Conservation (phyloP, 345 rosid genomes). For the Murraya koenigii region DNA sequence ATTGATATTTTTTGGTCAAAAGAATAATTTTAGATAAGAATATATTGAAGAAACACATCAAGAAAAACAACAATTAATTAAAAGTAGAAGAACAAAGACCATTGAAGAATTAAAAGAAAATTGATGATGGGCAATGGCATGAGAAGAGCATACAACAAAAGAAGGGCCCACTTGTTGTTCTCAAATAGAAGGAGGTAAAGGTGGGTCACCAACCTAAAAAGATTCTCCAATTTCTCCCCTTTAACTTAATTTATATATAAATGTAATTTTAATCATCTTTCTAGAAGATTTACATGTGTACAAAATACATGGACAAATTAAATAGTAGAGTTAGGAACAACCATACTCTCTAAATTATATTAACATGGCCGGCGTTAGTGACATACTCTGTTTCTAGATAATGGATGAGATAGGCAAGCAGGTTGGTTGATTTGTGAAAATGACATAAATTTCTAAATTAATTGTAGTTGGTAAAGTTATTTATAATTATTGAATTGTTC, state of each 20-base stretch:
- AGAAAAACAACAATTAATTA: not conserved
- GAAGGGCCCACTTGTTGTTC: not conserved
- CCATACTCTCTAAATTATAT: not conserved
- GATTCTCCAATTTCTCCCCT: constrained; percentile 10
- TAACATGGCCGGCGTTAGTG: constrained; percentile 21
- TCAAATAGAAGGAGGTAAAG: not conserved
- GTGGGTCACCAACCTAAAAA: constrained; percentile 16
- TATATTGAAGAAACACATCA: not conserved
- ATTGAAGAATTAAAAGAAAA: not conserved
- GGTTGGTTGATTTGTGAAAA: constrained; percentile 25
- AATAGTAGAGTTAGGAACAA: constrained; percentile 1
- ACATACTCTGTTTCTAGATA: constrained; percentile 8
- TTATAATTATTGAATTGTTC: not conserved
- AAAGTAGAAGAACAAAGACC: not conserved
- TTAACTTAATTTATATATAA: not conserved
- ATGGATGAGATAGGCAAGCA: not conserved
- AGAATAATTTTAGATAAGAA: not conserved
- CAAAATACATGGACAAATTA: not conserved
- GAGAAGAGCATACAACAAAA: not conserved
- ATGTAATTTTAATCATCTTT: not conserved
- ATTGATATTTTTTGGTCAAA: not conserved
- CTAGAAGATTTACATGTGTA: constrained; percentile 6
- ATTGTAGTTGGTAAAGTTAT: not conserved
- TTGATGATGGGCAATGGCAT: not conserved
- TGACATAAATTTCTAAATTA: not conserved